Base-by-base conservation (phyloP, 1,139 yeast genomes). In the Pichia sp. region DNA sequence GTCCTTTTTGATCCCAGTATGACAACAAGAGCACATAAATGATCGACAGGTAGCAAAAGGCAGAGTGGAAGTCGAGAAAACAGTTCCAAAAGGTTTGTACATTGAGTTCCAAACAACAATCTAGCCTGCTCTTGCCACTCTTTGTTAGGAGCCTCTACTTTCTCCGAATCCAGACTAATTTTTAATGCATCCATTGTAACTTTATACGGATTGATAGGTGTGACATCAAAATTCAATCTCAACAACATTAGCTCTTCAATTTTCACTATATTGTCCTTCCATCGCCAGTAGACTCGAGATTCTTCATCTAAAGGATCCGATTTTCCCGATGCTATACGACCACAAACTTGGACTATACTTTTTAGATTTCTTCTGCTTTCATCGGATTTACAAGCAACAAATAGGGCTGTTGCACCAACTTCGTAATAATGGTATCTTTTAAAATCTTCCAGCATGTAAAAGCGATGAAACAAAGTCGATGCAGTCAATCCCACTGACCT, bases 321-420 rank as follows among this genome's bases (percentile, higher is more conserved):
- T 44, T 69, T 71, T 33, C 66, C 66, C n/a, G 55, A 38, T 0
- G 78, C 77, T 8, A 68, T 64, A 43, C 65, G 64, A 4, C 75
- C 72, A 51, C 76, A 69, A 4, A 68, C 66, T 29, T 68, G 61
- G 11, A 73, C 74, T 4, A 75, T 66, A 45, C 74, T 79, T 40
- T 68, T 57, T 29, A 75, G 55, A 42, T 68, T 61, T 35, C 81
- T 64, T 40, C 71, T 67, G 29, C 73, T 65, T 48, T 75, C 81
- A 46, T 74, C 78, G 7, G 73, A 67, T 49, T 76, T 75, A 44
- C 75, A 67, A 2, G 79, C 79, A 29, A 75, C 59, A 53, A 75
- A 74, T 32, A 75, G 52, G 33, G 73, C 61, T 2, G 78, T 68
- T 1, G 76, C 78, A 0, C 71, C 79, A 32, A 70, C 64, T 45